Percentiles rank a stretch among this genome's conserved stretches.
These are phyloP conservation scores for Neofusicoccum laricinum DNA, from an alignment of 2,329 filamentous ascomycete genomes.

Conservation along the genomic window DNA sequence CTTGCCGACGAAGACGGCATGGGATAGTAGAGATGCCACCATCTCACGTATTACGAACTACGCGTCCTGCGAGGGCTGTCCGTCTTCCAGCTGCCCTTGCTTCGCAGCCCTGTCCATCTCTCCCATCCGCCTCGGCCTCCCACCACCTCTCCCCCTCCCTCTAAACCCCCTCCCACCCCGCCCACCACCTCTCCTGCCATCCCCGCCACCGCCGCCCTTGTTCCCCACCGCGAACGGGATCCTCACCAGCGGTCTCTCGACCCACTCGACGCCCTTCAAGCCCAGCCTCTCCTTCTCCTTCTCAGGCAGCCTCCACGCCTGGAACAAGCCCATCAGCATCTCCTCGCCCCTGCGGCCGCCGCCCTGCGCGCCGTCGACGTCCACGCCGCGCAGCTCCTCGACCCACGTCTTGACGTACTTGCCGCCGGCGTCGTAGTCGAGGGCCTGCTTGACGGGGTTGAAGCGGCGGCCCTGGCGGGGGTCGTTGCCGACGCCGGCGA, in stretches of 20 bases:
- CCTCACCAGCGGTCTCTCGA: constrained; percentile 62
- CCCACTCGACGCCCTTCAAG: constrained; percentile 60
- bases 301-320: constrained; percentile 63
- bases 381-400: constrained; percentile 59
- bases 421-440: constrained; percentile 71
- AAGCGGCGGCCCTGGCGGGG: constrained; percentile 71
- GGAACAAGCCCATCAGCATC: constrained; percentile 60
- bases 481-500: constrained; percentile 76
- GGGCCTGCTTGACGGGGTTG: constrained; percentile 77
- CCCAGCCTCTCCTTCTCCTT: constrained; percentile 58
- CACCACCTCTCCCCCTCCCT: constrained; percentile 14
- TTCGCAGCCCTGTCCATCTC: constrained; percentile 18
- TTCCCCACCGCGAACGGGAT: constrained; percentile 62
- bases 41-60: not conserved
- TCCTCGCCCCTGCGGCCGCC: constrained; percentile 27
- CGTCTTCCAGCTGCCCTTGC: not conserved
- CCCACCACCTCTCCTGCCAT: constrained; percentile 22
- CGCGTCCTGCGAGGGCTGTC: not conserved
- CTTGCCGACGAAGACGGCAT: not conserved
- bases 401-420: constrained; percentile 73
- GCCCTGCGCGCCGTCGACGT: constrained; percentile 31
- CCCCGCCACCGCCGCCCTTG: constrained; percentile 33
- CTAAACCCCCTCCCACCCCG: constrained; percentile 24
- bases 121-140: constrained; percentile 17
- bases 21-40: not conserved